Base-by-base conservation (phyloP, 2,329 filamentous ascomycete species). In the Emmonsia crescens region DNA sequence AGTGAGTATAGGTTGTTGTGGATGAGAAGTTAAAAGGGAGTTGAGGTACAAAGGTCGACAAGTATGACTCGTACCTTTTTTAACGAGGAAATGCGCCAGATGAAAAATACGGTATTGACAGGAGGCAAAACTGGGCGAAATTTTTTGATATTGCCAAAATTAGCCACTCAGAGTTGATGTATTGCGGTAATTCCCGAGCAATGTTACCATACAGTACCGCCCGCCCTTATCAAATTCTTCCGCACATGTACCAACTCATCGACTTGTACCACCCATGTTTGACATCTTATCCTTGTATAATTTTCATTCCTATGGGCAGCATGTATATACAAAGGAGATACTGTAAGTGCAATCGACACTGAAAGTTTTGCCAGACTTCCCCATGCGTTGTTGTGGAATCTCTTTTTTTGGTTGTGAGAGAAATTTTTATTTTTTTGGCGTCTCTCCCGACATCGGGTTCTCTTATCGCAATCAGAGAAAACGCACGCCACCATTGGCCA, bases 51-150 rank as follows among this genome's bases (percentile, higher is more conserved):
- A 38, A n/a, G n/a, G 51, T 29, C 27, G 48, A 51, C n/a, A 16
- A 16, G 29, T n/a, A 31, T 55, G 52, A 21, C 29, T 55, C 29
- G 52, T 55, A 29, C 51, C 52, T 33, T 8, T 51, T 16, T n/a
- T n/a, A n/a, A n/a, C n/a, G n/a, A n/a, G n/a, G n/a, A n/a, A n/a
- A n/a, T n/a, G n/a, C n/a, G n/a, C n/a, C n/a, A n/a, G n/a, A n/a
- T n/a, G 6, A 52, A 33, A 51, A 52, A 33, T 56, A 56, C 52
- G n/a, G 52, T 40, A 38, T 6, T 38, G 19, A 56, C 33, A n/a
- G n/a, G 52, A 8, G 52, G 33, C 52, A 56, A 56, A 56, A 56
- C 52, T 56, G 52, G 33, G 52, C n/a, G 52, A 27, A 56, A 56
- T 38, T 12, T 55, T 21, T 38, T 10, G n/a, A 38, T 24, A 5